Evolutionary conservation across 257 asterid genomes (phyloP), one percentile per base, ranked within the genome.

Genomic region (Ilex asprella): DNA sequence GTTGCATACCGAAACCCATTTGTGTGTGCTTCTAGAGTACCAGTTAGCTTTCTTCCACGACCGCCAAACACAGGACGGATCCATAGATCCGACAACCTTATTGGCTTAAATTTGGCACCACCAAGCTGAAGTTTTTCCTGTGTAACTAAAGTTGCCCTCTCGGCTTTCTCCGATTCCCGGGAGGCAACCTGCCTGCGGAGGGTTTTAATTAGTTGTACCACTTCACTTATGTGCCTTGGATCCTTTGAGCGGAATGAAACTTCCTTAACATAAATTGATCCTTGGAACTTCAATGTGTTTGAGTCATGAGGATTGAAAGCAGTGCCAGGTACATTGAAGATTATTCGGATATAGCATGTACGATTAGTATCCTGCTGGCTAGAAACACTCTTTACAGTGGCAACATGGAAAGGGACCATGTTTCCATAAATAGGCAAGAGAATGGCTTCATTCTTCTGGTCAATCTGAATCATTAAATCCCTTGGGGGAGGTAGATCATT

Each of bases 11-110:
- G 83, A 27, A 87, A 78, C 49, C 95, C 95, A 71, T 87, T 87
- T 31, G 58, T 44, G 59, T 87, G 95, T 43, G 91, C 91, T 77
- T 87, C 95, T 32, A 87, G 70, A 0, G 91, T 58, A 16, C 94
- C 95, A 16, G 73, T 57, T 58, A 77, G 63, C 70, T 85, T 87
- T 61, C 87, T 79, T 14, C 72, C 73, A 41, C 95, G 94, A 13
- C 95, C 94, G 16, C 95, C 94, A 70, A 87, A 79, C 11, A 67
- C 44, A 11, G 95, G 95, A 15, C 95, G 95, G 62, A 87, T 87
- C 91, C 91, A 87, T 29, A 87, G 55, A 15, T 82, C 91, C 12
- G 67, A 66, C 82, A 87, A 70, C 78, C 77, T 82, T 35, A 85
- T 62, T 10, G 95, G 94, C 80, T 82, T 85, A 62, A 77, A 82